Evolutionary conservation across 305 asterid species (phyloP).

Genomic region (Rubia tinctorum): DNA sequence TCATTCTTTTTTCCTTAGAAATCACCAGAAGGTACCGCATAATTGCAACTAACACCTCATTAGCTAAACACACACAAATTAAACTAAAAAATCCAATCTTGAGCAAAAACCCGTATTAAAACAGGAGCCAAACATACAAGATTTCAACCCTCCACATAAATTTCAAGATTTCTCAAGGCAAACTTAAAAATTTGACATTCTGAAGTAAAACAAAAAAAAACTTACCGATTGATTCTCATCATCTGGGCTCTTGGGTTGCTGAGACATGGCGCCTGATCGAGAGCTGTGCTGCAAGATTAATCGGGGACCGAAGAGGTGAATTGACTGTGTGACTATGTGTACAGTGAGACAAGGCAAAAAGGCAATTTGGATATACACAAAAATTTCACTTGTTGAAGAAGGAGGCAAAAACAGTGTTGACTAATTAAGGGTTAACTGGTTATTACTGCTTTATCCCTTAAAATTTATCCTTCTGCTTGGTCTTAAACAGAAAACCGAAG

Average conservation of each 20-base stretch:
- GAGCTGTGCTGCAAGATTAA: neutral
- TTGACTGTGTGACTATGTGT: neutral
- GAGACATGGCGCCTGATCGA: conserved; percentile 15
- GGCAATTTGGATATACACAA: neutral
- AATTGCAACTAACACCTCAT: neutral
- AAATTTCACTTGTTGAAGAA: neutral
- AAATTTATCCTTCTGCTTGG: too few relatives aligned
- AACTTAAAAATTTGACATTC: neutral
- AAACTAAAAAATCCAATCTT: neutral
- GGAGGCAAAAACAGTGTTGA: neutral
- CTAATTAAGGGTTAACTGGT: too few relatives aligned
- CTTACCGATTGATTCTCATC: conserved; percentile 23
- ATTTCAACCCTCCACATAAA: neutral
- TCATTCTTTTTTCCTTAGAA: neutral
- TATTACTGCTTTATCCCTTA: too few relatives aligned
- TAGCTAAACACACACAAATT: neutral
- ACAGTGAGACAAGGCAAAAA: neutral
- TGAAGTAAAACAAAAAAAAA: neutral
- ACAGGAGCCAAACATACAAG: neutral
- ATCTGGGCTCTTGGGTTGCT: conserved; percentile 18
- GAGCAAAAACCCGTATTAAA: neutral
- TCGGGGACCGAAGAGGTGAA: neutral
- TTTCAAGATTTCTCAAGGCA: too few relatives aligned
- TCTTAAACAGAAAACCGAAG: too few relatives aligned
- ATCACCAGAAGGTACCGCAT: neutral